Base-by-base conservation (phyloP, 2,329 filamentous ascomycete species). In the Aspergillus phoenicis region DNA sequence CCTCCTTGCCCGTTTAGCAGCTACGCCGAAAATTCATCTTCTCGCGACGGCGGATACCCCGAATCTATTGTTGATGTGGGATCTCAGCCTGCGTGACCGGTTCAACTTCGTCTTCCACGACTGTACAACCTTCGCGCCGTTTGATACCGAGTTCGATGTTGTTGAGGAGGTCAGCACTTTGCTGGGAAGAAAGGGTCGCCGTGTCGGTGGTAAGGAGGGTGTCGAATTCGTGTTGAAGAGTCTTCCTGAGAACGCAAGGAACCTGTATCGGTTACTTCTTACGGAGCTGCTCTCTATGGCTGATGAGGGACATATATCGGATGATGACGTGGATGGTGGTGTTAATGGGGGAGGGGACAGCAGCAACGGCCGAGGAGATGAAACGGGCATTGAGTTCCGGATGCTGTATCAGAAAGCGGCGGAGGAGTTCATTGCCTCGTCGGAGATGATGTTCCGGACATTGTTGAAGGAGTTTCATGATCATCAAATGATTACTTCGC, bases 391-490 rank as follows among this genome's bases (percentile, higher is more conserved):
- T 15, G 94, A 98, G 78, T 98, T 97, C 74, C 84, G 92, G 22
- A 89, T 92, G 68, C 77, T 99, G 65, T 99, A 98, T 73, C 93
- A 96, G 74, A 97, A 97, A 80, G 93, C 95, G 2, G 90, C 94
- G 5, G 93, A 97, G 77, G 93, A 97, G 72, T 98, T 99, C 75
- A 95, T 99, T 53, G 97, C 94, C 75, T 95, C 91, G 68, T 97
- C 91, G 62, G 95, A 98, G 79, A 93, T 98, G 85, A 93, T 91
- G 64, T 98, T 98, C 80, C 85, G 95, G 62, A 97, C 93, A 26
- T 76, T 99, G 73, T 78, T 99, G 64, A 98, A 98, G 79, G 95
- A 99, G 85, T 95, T 99, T 75, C 92, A 97, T 73, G 95, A 99
- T 71, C 95, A 99, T 80, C 92, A 97, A 72, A 98, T 99, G 87